Percentiles rank a stretch among this genome's conserved stretches.
Evolutionary conservation across 768 basidiomycete species (phyloP).

Genomic region (Pulveroboletus sp.): DNA sequence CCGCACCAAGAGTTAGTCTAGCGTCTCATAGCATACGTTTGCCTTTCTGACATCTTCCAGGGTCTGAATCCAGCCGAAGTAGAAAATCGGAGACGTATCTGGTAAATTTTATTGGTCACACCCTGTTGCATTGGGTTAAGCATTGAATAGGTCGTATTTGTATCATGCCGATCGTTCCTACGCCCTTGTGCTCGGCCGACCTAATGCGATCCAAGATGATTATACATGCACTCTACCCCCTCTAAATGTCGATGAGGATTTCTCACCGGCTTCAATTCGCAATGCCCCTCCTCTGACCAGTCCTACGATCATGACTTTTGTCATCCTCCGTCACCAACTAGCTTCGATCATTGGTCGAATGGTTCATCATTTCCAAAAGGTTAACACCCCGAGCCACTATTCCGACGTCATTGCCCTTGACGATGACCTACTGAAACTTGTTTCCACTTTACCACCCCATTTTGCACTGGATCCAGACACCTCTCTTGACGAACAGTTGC

Average conservation of each 20-base stretch:
- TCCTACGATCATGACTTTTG: constrained; percentile 85
- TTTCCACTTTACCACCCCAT: constrained; percentile 73
- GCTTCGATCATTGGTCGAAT: constrained; percentile 86
- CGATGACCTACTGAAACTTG: constrained; percentile 78
- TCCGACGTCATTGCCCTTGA: constrained; percentile 80
- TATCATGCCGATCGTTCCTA: constrained; percentile 95
- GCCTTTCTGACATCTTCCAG: constrained; percentile 33
- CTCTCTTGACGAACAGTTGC: constrained; percentile 63
- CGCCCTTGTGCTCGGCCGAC: constrained; percentile 87
- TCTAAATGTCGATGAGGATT: constrained; percentile 67
- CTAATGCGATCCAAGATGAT: constrained; percentile 84
- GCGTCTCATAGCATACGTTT: not conserved
- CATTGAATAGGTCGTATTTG: constrained; percentile 66
- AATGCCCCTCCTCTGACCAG: constrained; percentile 57
- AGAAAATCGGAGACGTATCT: constrained; percentile 88
- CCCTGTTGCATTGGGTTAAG: constrained; percentile 3
- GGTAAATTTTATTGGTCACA: constrained; percentile 42
- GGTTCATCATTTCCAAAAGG: constrained; percentile 90
- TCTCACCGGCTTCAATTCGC: constrained; percentile 40
- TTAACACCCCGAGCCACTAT: constrained; percentile 75
- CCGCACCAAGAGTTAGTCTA: constrained; percentile 68
- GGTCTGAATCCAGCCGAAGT: constrained; percentile 72
- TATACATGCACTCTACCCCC: constrained; percentile 83
- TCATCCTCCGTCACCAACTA: constrained; percentile 80
- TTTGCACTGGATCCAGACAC: constrained; percentile 75